phyloP scores from a whole-genome alignment of 306 rosid genomes.

The Elaeagnus macrophylla region DNA sequence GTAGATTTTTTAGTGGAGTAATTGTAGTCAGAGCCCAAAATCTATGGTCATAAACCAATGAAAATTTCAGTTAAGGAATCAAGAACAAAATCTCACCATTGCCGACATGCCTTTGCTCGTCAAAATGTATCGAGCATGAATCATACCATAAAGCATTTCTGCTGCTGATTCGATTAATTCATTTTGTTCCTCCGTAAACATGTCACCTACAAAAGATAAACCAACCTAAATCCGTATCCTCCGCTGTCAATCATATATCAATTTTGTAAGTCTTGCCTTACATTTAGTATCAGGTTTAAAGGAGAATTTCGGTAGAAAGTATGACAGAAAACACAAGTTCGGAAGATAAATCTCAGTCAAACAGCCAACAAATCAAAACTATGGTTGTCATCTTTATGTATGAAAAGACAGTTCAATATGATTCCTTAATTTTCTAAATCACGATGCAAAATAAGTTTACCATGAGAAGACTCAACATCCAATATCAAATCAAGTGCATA shows the following conservation, averaged over 20 bases:
- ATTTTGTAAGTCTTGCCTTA: neutral
- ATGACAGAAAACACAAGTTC: neutral
- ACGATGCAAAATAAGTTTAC: constrained; percentile 25
- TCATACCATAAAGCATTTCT: constrained; percentile 83
- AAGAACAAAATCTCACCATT: constrained; percentile 45
- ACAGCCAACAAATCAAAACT: neutral
- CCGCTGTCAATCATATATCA: constrained; percentile 10
- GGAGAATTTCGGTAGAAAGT: neutral
- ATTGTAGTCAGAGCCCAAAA: constrained; percentile 18
- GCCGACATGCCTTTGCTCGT: constrained; percentile 75
- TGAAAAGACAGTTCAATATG: neutral
- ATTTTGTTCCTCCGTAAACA: constrained; percentile 74
- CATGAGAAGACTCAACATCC: constrained; percentile 78
- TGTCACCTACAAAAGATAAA: constrained; percentile 47
- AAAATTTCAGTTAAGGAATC: constrained; percentile 6
- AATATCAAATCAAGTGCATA: constrained; percentile 77
- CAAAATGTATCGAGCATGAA: constrained; percentile 77
- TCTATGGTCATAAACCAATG: constrained; percentile 1
- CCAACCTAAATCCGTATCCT: constrained; percentile 5
- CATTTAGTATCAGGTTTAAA: constrained; percentile 7
- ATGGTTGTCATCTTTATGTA: too few species aligned
- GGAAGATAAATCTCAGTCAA: neutral
- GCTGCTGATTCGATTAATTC: constrained; percentile 82
- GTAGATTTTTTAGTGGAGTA: constrained; percentile 20
- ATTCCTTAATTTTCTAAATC: too few species aligned